phyloP scores from a whole-genome alignment of 2,329 filamentous ascomycete species.

The Cordyceps farinosa region DNA sequence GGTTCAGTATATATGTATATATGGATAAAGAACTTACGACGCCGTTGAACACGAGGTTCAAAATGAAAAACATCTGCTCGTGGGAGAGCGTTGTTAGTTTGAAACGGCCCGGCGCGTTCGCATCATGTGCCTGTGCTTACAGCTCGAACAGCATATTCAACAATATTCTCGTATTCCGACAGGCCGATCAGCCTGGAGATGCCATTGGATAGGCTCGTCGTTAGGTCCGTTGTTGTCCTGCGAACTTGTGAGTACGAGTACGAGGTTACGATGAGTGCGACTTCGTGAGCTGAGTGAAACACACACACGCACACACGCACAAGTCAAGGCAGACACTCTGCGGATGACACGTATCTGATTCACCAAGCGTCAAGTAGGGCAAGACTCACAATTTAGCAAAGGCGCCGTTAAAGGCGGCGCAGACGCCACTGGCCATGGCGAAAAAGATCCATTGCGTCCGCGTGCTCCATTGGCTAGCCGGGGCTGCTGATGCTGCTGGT shows the following conservation, averaged over 20 bases:
- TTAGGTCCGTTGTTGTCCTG: constrained; percentile 56
- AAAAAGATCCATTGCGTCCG: constrained; percentile 60
- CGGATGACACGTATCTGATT: neutral
- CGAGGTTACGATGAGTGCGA: no score
- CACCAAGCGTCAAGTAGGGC: constrained; percentile 30
- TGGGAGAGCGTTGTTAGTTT: constrained; percentile 17
- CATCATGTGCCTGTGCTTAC: constrained; percentile 35
- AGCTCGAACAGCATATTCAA: constrained; percentile 48
- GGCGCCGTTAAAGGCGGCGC: constrained; percentile 76
- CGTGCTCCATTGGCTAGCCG: constrained; percentile 29
- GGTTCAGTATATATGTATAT: neutral
- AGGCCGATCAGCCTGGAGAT: constrained; percentile 46
- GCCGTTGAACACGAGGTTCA: constrained; percentile 73
- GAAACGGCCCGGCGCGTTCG: no score
- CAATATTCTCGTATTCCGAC: constrained; percentile 34
- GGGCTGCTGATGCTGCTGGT: constrained; percentile 14
- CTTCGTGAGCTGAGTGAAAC: no score
- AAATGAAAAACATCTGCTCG: constrained; percentile 64
- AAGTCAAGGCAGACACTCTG: no score
- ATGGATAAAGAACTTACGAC: constrained; percentile 44
- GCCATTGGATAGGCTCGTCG: constrained; percentile 42
- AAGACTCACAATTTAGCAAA: constrained; percentile 69
- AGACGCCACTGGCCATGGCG: constrained; percentile 70
- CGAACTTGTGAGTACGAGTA: neutral
- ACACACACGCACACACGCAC: no score